phyloP scores from a whole-genome alignment of 148 eudicot genomes.

The Chenopodium suecicum region DNA sequence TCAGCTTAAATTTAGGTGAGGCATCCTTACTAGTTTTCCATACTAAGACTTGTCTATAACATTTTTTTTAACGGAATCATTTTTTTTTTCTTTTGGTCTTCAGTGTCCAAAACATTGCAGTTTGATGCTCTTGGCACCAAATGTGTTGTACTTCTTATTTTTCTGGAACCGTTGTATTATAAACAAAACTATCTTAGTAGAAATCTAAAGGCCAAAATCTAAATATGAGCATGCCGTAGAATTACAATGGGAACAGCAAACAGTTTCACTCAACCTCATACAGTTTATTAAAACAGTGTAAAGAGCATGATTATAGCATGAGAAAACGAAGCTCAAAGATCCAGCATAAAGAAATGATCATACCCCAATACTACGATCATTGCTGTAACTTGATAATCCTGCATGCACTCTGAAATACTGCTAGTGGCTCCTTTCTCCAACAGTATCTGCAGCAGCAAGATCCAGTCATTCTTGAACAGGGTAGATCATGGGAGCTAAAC shows the following conservation, averaged over 20 bases:
- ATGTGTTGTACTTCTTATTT: neutral
- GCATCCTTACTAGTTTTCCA: no score
- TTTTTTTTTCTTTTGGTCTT: neutral
- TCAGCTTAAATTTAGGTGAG: no score
- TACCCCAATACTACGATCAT: conserved; percentile 89
- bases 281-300: neutral
- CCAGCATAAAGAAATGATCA: conserved; percentile 12
- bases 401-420: conserved; percentile 65
- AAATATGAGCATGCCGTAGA: neutral
- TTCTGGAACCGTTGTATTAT: neutral
- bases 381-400: conserved; percentile 87
- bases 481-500: neutral
- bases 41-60: neutral
- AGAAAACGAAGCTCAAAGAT: conserved; percentile 5
- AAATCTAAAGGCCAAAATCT: neutral
- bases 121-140: neutral
- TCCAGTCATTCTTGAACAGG: neutral
- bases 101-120: neutral
- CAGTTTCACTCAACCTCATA: neutral
- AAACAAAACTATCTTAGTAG: neutral
- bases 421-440: conserved; percentile 58
- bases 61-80: neutral
- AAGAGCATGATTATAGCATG: neutral
- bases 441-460: conserved; percentile 48
- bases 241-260: neutral